Conservation (phyloP, 2,329 filamentous ascomycete species). For the Fusarium virguliforme region DNA sequence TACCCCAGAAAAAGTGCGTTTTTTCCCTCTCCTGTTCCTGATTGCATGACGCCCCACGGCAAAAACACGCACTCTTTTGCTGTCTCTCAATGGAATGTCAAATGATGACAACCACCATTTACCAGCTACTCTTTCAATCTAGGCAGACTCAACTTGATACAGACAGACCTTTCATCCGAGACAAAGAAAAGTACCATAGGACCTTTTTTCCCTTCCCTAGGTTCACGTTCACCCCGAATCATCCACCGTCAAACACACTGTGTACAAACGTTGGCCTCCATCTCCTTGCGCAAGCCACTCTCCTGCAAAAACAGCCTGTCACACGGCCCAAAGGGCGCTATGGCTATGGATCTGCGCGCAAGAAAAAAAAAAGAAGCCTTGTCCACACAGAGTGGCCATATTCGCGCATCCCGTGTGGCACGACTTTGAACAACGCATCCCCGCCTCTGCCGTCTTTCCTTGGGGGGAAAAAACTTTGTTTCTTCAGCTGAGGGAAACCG, state of each 20-base stretch:
- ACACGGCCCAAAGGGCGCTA: not conserved
- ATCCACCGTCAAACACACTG: not conserved
- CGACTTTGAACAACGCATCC: conserved; percentile 8
- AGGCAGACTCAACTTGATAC: not conserved
- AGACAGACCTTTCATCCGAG: not conserved
- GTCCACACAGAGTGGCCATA: not conserved
- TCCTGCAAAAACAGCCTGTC: conserved; percentile 12
- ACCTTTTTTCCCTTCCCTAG: not conserved
- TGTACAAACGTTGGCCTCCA: not conserved
- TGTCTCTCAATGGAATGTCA: not conserved
- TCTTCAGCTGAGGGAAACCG: not conserved
- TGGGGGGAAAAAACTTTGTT: not conserved
- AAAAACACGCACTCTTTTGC: not conserved
- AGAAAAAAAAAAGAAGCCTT: not conserved
- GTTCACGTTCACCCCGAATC: not conserved
- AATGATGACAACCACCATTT: too few species aligned
- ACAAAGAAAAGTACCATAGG: not conserved
- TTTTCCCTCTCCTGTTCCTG: conserved; percentile 3
- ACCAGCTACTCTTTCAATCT: too few species aligned
- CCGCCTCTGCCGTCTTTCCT: not conserved
- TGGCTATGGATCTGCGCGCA: conserved; percentile 5
- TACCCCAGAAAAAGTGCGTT: not conserved
- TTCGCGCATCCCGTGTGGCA: conserved; percentile 2
- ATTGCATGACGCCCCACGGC: conserved; percentile 2
- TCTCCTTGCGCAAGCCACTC: conserved; percentile 1